phyloP scores from a whole-genome alignment of 805 yeast species.

The Yamadazyma insecticola region DNA sequence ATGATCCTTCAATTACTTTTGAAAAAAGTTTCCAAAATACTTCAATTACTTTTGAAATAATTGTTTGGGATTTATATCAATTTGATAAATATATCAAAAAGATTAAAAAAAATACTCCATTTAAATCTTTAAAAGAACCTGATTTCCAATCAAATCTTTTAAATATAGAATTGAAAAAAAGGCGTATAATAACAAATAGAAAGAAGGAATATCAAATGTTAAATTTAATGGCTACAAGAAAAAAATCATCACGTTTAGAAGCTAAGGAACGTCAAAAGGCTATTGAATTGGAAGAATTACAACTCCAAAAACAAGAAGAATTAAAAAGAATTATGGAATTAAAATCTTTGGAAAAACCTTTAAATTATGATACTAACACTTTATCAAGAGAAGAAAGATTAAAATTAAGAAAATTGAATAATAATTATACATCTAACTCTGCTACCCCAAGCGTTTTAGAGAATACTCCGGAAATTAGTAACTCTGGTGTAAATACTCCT shows the following conservation, averaged over 20 bases:
- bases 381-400: constrained; percentile 31
- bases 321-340: constrained; percentile 38
- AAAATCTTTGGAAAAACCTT: constrained; percentile 7
- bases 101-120: constrained; percentile 13
- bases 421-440: constrained; percentile 4
- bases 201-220: constrained; percentile 62
- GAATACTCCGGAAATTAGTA: no score
- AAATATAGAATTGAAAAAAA: constrained; percentile 43
- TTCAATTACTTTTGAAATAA: constrained; percentile 23
- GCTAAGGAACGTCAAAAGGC: constrained; percentile 49
- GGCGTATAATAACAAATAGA: constrained; percentile 50
- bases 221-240: constrained; percentile 60
- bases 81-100: constrained; percentile 18
- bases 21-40: constrained; percentile 28
- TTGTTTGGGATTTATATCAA: constrained; percentile 27
- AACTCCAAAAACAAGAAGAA: constrained; percentile 34
- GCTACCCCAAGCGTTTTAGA: not conserved
- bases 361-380: constrained; percentile 13
- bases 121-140: constrained; percentile 2
- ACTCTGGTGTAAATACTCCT: no score
- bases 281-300: constrained; percentile 48
- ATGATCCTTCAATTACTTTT: constrained; percentile 24
- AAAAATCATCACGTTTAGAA: constrained; percentile 69
- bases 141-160: constrained; percentile 8
- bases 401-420: constrained; percentile 22